Evolutionary conservation across 169 alveolate genomes (phyloP).

Genomic region (Plasmodium ovale): DNA sequence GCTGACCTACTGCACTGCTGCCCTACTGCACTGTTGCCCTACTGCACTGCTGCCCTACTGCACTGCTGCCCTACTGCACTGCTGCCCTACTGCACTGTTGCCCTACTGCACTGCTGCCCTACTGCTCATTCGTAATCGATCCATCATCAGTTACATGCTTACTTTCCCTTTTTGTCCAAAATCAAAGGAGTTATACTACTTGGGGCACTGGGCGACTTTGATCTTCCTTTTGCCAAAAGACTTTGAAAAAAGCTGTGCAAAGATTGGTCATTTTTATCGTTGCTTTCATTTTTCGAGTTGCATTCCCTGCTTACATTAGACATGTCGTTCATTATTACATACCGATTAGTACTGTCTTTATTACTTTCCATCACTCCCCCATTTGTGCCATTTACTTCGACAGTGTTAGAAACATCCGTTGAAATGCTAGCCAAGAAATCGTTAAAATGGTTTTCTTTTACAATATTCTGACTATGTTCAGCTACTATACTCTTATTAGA

Average conservation of each 20-base stretch:
- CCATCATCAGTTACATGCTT: background rate
- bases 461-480: constrained; percentile 59
- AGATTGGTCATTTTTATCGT: constrained; percentile 57
- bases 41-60: too few relatives aligned
- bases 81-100: too few relatives aligned
- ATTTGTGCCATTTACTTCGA: background rate
- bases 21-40: too few relatives aligned
- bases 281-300: background rate
- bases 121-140: background rate
- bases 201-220: constrained; percentile 66
- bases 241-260: constrained; percentile 71
- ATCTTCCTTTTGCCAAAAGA: constrained; percentile 65
- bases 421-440: constrained; percentile 36
- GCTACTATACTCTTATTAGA: constrained; percentile 59
- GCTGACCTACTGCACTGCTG: too few relatives aligned
- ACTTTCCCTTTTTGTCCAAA: constrained; percentile 32
- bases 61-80: too few relatives aligned
- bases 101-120: background rate
- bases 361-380: background rate
- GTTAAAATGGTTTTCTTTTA: constrained; percentile 30
- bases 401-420: background rate
- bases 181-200: constrained; percentile 11
- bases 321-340: too few relatives aligned
- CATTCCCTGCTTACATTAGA: background rate
- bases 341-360: background rate